Base-by-base conservation (phyloP, 2,329 filamentous ascomycete species). In the Ophiocordyceps australis region DNA sequence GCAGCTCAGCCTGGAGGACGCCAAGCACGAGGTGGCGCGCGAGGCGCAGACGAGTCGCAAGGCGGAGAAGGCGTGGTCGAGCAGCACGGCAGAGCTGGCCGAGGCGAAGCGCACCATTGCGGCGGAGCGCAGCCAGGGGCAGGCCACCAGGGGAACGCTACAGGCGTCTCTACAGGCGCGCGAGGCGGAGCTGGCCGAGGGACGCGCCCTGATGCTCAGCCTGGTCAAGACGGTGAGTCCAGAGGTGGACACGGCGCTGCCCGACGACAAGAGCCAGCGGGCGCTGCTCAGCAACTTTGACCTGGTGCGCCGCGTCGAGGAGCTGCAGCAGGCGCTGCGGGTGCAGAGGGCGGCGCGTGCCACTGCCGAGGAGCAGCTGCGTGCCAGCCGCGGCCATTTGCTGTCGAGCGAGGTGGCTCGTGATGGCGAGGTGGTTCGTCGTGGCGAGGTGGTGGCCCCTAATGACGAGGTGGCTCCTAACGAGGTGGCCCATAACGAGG, bases 91-190 rank as follows among this genome's bases (percentile, higher is more conserved):
- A 14, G 83, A 95, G 45, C 62, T 95, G 16, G 81, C 83, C 7
- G 89, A 95, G 46, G 74, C 74, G 10, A 92, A 93, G 41, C 72
- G 85, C 17, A 89, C 76, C 28, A 67, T 94, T 14, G 89, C 95
- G 40, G 85, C 83, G 2, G 86, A 95, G 49, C 77, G 81, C 20
- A 68, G 62, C 3, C 86, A 94, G 46, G 80, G 83, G 9, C 85
- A 95, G 46, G 63, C 75, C 5, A 93, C 85, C 26, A 77, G 79
- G 15, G 74, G 82, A 24, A 76, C 82, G 9, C 61, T 92, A 28
- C 85, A 94, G 41, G 54, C 63, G 3, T 71, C 81, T 2, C 57
- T 95, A 9, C 85, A 92, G 41, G 68, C 73, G 22, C 71, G 78
- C 17, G 78, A 91, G 40, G 68, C 69, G 35, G 86, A 95, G 47